Conservation (phyloP, 805 yeast genomes). For the Candida peoriensis region DNA sequence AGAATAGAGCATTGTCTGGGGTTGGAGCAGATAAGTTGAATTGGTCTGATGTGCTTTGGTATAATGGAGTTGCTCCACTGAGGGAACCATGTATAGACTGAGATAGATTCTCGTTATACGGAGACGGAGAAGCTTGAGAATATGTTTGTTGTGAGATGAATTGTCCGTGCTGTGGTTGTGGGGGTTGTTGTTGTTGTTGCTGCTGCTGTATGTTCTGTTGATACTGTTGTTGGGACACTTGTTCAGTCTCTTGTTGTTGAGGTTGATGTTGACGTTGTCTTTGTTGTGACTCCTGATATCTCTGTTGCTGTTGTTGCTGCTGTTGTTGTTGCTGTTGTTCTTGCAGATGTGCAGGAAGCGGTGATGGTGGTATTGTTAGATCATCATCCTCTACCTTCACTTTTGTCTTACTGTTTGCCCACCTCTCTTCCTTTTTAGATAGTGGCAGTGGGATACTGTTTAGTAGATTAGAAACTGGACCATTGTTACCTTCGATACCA, state of each 20-base stretch:
- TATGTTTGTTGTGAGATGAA: neutral
- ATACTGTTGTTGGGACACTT: no score
- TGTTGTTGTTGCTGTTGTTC: neutral
- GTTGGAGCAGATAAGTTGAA: constrained; percentile 5
- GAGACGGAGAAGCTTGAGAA: neutral
- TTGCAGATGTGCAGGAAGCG: neutral
- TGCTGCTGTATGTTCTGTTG: neutral
- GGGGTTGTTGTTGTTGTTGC: neutral
- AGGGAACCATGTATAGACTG: no score
- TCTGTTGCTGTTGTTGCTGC: neutral
- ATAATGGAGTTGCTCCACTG: constrained; percentile 2
- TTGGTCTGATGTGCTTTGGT: constrained; percentile 1
- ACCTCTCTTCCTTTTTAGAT: constrained; percentile 18
- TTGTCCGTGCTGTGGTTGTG: neutral
- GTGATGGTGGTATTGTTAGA: neutral
- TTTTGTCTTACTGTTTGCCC: constrained; percentile 1
- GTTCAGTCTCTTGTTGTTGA: neutral
- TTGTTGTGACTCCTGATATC: no score
- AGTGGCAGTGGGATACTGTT: constrained; percentile 22
- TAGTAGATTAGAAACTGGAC: constrained; percentile 16
- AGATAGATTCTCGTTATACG: neutral
- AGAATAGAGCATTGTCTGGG: constrained; percentile 4
- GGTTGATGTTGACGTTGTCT: no score
- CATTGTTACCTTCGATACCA: constrained; percentile 19
- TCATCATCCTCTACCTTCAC: neutral